Percentiles rank a stretch among this genome's conserved stretches.
Conservation (phyloP, 805 yeast species). For the Lipomyces sp. region DNA sequence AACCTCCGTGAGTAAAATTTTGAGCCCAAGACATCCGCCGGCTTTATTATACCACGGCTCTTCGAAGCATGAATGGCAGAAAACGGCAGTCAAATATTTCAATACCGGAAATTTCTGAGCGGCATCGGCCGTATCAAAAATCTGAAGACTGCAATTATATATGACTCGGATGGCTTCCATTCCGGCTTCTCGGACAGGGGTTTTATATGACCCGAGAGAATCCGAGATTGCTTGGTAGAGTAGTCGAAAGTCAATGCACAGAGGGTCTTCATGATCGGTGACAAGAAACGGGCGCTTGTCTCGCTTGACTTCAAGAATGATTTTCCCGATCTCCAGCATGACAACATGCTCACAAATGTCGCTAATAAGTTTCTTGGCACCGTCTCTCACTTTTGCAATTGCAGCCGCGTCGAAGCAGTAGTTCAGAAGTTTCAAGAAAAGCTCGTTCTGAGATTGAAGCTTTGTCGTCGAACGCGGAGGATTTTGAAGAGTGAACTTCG, state of each 20-base stretch:
- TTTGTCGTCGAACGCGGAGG: constrained; percentile 25
- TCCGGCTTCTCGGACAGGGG: constrained; percentile 69
- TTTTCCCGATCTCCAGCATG: constrained; percentile 69
- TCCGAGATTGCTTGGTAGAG: constrained; percentile 71
- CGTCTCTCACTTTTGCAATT: constrained; percentile 64
- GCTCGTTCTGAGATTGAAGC: constrained; percentile 50
- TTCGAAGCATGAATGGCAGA: constrained; percentile 88
- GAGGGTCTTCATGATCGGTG: constrained; percentile 73
- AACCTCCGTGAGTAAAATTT: constrained; percentile 65
- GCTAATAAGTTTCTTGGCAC: constrained; percentile 59
- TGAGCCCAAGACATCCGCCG: constrained; percentile 85
- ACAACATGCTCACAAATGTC: constrained; percentile 77
- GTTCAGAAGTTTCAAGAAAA: constrained; percentile 55
- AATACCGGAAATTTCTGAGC: constrained; percentile 72
- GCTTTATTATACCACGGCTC: constrained; percentile 80
- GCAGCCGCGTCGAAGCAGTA: constrained; percentile 64
- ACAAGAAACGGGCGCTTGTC: constrained; percentile 68
- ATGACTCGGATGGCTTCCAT: constrained; percentile 60
- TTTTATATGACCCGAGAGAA: constrained; percentile 74
- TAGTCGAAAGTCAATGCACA: constrained; percentile 63
- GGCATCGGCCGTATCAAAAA: constrained; percentile 66
- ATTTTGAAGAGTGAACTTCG: constrained; percentile 16
- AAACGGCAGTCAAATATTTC: constrained; percentile 70
- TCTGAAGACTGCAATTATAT: constrained; percentile 54
- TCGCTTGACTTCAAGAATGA: constrained; percentile 55